Evolutionary conservation across 352 stramenopile species (phyloP).

Genomic region (Globisporangium recalcitrans): DNA sequence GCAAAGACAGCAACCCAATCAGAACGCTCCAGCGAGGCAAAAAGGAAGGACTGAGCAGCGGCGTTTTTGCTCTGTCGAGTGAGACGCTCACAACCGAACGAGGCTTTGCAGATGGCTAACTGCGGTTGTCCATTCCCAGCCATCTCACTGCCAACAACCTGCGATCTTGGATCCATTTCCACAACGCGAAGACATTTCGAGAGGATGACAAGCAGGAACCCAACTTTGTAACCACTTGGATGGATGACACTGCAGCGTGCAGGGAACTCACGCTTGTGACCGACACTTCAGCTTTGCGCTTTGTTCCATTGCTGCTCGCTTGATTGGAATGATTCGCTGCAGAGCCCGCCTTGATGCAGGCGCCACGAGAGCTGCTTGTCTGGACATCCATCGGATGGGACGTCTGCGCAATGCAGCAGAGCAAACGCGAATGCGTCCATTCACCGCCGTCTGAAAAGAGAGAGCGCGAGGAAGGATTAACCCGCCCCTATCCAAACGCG

Average conservation of each 20-base stretch:
- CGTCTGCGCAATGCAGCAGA: background rate
- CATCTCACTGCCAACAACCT: background rate
- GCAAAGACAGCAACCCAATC: background rate
- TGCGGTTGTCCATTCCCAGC: background rate
- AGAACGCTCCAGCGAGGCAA: background rate
- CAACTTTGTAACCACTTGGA: too few species aligned
- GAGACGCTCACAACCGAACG: background rate
- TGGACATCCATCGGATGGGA: background rate
- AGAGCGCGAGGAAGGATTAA: conserved; percentile 1
- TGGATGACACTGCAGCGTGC: too few species aligned
- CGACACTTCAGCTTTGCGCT: too few species aligned
- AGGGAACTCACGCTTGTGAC: too few species aligned
- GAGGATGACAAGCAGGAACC: too few species aligned
- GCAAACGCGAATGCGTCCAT: background rate
- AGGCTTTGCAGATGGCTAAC: background rate
- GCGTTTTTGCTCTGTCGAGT: background rate
- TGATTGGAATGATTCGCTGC: background rate
- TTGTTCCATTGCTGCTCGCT: too few species aligned
- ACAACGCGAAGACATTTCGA: background rate
- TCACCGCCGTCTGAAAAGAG: background rate
- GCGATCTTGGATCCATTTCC: background rate
- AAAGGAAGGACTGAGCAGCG: background rate
- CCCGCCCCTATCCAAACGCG: background rate
- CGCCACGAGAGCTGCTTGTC: background rate
- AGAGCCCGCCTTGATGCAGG: background rate